Evolutionary conservation across 164 flowering plant genomes (phyloP).

Genomic region (Saururus chinensis): DNA sequence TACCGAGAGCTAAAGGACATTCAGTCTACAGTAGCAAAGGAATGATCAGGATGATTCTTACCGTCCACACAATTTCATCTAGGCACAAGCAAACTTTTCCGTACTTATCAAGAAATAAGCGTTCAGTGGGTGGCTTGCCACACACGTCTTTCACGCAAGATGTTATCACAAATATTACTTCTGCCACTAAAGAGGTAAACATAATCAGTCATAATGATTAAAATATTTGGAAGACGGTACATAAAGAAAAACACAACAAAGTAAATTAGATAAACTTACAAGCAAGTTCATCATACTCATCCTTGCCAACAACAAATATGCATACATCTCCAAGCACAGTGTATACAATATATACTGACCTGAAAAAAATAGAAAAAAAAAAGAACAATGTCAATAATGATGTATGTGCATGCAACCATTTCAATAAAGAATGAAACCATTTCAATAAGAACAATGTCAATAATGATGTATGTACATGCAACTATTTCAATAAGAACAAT

Average conservation of each 20-base stretch:
- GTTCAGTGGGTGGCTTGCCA: slow-evolving; percentile 93
- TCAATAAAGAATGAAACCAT: no score
- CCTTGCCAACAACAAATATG: slow-evolving; percentile 89
- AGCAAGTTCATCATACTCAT: slow-evolving; percentile 96
- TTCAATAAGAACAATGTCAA: no score
- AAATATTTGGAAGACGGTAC: neutral
- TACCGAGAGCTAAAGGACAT: no score
- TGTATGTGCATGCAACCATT: neutral
- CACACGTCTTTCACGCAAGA: slow-evolving; percentile 91
- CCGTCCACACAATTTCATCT: slow-evolving; percentile 96
- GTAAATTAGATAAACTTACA: slow-evolving; percentile 39
- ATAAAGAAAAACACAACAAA: neutral
- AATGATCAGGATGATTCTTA: slow-evolving; percentile 10
- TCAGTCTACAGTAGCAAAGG: no score
- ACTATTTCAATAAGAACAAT: no score
- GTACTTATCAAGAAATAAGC: slow-evolving; percentile 82
- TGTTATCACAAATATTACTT: slow-evolving; percentile 77
- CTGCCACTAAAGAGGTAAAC: slow-evolving; percentile 45
- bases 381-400: neutral
- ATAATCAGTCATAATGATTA: slow-evolving; percentile 8
- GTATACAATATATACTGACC: slow-evolving; percentile 94
- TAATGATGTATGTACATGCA: no score
- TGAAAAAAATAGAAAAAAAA: slow-evolving; percentile 13
- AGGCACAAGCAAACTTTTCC: slow-evolving; percentile 85
- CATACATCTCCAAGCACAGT: slow-evolving; percentile 93